phyloP scores from a whole-genome alignment of 352 stramenopile genomes.

The Pythium dissotocum region DNA sequence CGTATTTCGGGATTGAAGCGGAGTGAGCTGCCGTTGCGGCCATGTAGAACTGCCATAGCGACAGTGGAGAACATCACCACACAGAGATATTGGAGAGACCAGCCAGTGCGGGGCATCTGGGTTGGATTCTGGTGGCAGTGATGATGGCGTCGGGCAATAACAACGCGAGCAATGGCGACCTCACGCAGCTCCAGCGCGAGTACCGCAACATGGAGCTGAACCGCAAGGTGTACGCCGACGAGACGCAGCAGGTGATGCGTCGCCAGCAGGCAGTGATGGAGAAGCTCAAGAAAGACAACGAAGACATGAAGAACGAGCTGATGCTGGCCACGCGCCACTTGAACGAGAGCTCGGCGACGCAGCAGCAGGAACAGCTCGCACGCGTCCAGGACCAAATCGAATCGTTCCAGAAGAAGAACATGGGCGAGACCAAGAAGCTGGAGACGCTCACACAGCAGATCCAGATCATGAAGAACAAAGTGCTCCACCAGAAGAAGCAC shows the following conservation, averaged over 20 bases:
- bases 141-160: conserved; percentile 38
- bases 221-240: conserved; percentile 92
- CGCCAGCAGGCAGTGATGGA: conserved; percentile 92
- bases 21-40: too few relatives aligned
- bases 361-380: conserved; percentile 82
- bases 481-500: conserved; percentile 91
- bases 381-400: conserved; percentile 90
- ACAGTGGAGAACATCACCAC: neutral
- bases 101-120: too few relatives aligned
- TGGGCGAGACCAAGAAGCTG: conserved; percentile 80
- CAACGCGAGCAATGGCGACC: conserved; percentile 50
- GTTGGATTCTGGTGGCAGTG: neutral
- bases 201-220: conserved; percentile 98
- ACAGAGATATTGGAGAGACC: neutral
- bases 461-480: conserved; percentile 84
- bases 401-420: conserved; percentile 84
- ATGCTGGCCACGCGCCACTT: conserved; percentile 88
- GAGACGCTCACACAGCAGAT: conserved; percentile 89
- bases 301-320: conserved; percentile 89
- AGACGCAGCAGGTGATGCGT: conserved; percentile 93
- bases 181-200: conserved; percentile 93
- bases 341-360: conserved; percentile 77
- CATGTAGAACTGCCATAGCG: too few relatives aligned
- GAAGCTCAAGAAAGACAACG: conserved; percentile 86
- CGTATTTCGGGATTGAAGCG: neutral